Evolutionary conservation across 805 yeast genomes (phyloP).

Genomic region (Starmerella scarabaei): DNA sequence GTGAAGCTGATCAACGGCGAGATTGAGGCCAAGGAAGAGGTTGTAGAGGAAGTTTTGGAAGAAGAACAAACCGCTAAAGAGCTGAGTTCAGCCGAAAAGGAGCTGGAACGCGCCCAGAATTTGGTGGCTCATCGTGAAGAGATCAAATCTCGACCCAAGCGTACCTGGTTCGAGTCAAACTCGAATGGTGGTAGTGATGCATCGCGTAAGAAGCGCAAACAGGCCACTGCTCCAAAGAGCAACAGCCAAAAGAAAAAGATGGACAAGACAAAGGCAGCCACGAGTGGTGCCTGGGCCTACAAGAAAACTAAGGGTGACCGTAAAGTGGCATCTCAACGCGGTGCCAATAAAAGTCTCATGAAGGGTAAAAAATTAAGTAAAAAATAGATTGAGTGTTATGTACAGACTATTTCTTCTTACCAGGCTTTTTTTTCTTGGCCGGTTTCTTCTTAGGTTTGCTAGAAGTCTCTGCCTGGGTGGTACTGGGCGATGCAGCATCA

Average conservation of each 20-base stretch:
- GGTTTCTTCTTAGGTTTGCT: slow-evolving; percentile 9
- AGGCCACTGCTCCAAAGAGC: slow-evolving; percentile 27
- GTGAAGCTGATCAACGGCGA: slow-evolving; percentile 55
- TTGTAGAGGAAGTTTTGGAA: slow-evolving; percentile 60
- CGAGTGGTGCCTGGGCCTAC: slow-evolving; percentile 49
- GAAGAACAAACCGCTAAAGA: slow-evolving; percentile 89
- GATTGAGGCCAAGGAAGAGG: slow-evolving; percentile 45
- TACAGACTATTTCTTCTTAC: slow-evolving; percentile 7
- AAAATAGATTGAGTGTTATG: background rate
- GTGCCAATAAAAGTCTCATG: slow-evolving; percentile 18
- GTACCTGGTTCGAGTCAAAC: slow-evolving; percentile 85
- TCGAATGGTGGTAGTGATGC: slow-evolving; percentile 26
- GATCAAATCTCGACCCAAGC: slow-evolving; percentile 76
- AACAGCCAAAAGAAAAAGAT: slow-evolving; percentile 49
- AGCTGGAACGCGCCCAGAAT: slow-evolving; percentile 73
- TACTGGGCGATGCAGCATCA: background rate
- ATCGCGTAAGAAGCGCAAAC: slow-evolving; percentile 21
- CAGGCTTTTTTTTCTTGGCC: slow-evolving; percentile 11
- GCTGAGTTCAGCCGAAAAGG: slow-evolving; percentile 79
- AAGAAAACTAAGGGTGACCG: slow-evolving; percentile 74
- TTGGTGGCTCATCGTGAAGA: slow-evolving; percentile 66
- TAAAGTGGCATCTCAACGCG: slow-evolving; percentile 17
- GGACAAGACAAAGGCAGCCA: slow-evolving; percentile 48
- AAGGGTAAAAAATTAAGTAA: slow-evolving; percentile 4
- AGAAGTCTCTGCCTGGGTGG: background rate